Evolutionary conservation across 345 rosid genomes (phyloP).

Genomic region (Theobroma cacao): DNA sequence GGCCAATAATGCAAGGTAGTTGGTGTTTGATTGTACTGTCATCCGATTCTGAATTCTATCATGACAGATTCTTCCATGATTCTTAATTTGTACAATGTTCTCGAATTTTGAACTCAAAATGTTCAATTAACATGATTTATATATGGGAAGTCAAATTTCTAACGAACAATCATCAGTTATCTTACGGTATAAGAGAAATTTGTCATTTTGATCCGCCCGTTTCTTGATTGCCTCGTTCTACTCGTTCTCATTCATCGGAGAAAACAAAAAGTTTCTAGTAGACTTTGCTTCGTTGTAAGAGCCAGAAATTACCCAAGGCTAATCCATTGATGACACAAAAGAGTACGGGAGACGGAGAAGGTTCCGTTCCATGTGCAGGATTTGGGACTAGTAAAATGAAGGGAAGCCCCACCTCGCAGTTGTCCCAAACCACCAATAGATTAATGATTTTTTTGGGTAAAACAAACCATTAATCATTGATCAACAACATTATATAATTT

Average conservation of each 20-base stretch:
- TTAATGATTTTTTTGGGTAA: not conserved
- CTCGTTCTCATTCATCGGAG: not conserved
- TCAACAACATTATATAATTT: not conserved
- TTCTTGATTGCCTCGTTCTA: not conserved
- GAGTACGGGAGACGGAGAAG: not conserved
- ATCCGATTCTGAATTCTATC: not conserved
- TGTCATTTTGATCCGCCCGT: not conserved
- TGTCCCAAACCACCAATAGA: conserved; percentile 13
- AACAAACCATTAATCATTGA: not conserved
- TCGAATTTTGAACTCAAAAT: not conserved
- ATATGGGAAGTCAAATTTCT: not conserved
- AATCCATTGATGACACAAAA: not conserved
- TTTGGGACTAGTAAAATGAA: too few relatives aligned
- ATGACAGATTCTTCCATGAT: not conserved
- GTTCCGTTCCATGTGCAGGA: not conserved
- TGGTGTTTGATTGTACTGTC: not conserved
- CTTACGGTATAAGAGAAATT: not conserved
- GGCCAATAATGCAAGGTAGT: not conserved
- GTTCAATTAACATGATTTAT: not conserved
- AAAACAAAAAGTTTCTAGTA: not conserved
- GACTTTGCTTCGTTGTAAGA: not conserved
- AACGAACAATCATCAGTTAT: too few relatives aligned
- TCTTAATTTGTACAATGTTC: not conserved
- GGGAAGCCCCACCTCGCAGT: conserved; percentile 1
- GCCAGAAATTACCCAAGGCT: not conserved